Evolutionary conservation across 2,329 filamentous ascomycete genomes (phyloP), one percentile per base, ranked within the genome.

Genomic region (Pyricularia sp.): DNA sequence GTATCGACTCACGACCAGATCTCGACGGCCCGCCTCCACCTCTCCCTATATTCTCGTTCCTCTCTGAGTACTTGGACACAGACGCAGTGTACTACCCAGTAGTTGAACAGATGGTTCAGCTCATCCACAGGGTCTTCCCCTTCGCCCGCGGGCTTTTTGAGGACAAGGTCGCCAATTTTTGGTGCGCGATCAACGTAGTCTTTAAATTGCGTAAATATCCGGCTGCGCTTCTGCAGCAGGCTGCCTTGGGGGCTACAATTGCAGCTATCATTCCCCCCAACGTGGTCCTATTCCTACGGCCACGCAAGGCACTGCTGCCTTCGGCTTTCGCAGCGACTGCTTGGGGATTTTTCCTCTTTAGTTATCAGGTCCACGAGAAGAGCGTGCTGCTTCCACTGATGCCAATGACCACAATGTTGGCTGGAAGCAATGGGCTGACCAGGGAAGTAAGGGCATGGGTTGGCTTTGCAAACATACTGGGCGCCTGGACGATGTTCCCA

Each of bases 361-460:
- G 93, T 74, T 99, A 97, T 78, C 95, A 99, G 77, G 96, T 99
- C 0, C 95, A 99, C 75, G 95, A 99, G 81, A 99, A 99, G 85
- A 97, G 94, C 72, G 93, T 97, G 0, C 83, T 99, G 5, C 86
- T 99, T 2, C 96, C 95, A 0, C 83, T 99, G 65, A 87, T 98
- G 77, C 95, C 95, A 0, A 97, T 96, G 92, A 98, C 94, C 0
- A 80, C 97, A 7, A 84, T 98, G 5, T 84, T 99, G 58, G 91
- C 92, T 20, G 89, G 91, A 20, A 87, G 90, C 71, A 87, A 92
- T 66, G 94, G 94, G 0, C 81, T 99, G 66, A 88, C 88, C 70
- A 91, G 91, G 70, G 88, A 90, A 68, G 88, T 87, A 23, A 87
- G 95, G 66, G 89, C 92, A 1, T 99, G 95, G 95, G 90, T 98